Percentiles rank a stretch among this genome's conserved stretches.
Evolutionary conservation across 1,284 basidiomycete genomes (phyloP).

Genomic region (Phellopilus nigrolimitatus): DNA sequence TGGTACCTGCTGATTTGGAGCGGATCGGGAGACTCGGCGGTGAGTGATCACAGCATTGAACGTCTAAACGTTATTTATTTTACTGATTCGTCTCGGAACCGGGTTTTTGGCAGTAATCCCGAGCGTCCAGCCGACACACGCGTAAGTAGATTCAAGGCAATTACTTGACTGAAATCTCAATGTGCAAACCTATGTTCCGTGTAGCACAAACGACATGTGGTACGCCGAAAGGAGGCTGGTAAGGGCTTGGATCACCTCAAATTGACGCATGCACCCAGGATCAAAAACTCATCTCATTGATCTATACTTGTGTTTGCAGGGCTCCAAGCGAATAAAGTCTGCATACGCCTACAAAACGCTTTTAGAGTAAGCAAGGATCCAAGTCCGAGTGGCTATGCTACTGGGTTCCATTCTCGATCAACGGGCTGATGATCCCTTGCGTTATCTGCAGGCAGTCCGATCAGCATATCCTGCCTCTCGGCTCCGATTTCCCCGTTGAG

Average conservation of each 20-base stretch:
- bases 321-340: conserved; percentile 72
- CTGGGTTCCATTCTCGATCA: too few species aligned
- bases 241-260: conserved; percentile 23
- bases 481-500: conserved; percentile 92
- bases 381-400: too few species aligned
- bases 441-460: conserved; percentile 41
- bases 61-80: too few species aligned
- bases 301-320: conserved; percentile 48
- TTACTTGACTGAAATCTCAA: neutral
- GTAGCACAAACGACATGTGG: conserved; percentile 86
- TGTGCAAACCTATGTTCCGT: conserved; percentile 2
- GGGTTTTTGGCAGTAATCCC: conserved; percentile 36
- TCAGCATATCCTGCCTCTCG: conserved; percentile 63
- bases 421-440: too few species aligned
- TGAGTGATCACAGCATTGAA: too few species aligned
- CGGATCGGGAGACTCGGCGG: conserved; percentile 41
- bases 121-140: conserved; percentile 62
- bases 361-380: conserved; percentile 61
- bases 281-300: neutral
- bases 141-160: conserved; percentile 40
- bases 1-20: conserved; percentile 37
- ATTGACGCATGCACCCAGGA: neutral
- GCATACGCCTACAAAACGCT: conserved; percentile 88
- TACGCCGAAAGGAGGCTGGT: conserved; percentile 81
- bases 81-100: neutral